Percentiles rank a stretch among this genome's conserved stretches.
phyloP scores from a whole-genome alignment of 169 alveolate genomes.

The Plasmodium chabaudi region DNA sequence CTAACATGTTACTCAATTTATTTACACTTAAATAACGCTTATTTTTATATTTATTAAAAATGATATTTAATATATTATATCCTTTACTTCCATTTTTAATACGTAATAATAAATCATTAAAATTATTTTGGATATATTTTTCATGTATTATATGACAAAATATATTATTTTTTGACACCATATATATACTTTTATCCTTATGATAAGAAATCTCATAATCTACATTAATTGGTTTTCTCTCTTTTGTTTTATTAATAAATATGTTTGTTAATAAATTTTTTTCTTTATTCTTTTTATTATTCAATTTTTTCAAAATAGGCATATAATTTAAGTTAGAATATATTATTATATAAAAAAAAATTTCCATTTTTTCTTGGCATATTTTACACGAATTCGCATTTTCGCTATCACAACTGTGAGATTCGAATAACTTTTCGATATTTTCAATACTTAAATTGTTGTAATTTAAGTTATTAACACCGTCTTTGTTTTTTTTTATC shows the following conservation, averaged over 20 bases:
- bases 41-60: conserved; percentile 73
- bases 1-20: conserved; percentile 30
- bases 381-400: conserved; percentile 26
- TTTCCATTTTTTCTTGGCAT: conserved; percentile 46
- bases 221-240: conserved; percentile 62
- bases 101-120: conserved; percentile 54
- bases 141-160: conserved; percentile 71
- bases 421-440: conserved; percentile 24
- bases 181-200: conserved; percentile 43
- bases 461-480: background rate
- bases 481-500: conserved; percentile 26
- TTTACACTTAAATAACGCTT: conserved; percentile 33
- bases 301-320: conserved; percentile 1
- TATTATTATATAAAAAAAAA: conserved; percentile 40
- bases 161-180: conserved; percentile 52
- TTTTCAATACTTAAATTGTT: conserved; percentile 49
- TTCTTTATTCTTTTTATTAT: conserved; percentile 7
- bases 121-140: conserved; percentile 48
- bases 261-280: conserved; percentile 44
- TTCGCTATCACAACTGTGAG: conserved; percentile 16
- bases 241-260: conserved; percentile 27
- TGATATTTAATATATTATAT: conserved; percentile 43
- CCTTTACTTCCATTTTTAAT: conserved; percentile 70
- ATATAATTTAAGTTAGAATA: conserved; percentile 63
- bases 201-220: conserved; percentile 56